A percentile compares a stretch with the other conserved stretches of the same genome.
Conservation (phyloP, 73 alveolate genomes). For the Paramecium primaurelia region DNA sequence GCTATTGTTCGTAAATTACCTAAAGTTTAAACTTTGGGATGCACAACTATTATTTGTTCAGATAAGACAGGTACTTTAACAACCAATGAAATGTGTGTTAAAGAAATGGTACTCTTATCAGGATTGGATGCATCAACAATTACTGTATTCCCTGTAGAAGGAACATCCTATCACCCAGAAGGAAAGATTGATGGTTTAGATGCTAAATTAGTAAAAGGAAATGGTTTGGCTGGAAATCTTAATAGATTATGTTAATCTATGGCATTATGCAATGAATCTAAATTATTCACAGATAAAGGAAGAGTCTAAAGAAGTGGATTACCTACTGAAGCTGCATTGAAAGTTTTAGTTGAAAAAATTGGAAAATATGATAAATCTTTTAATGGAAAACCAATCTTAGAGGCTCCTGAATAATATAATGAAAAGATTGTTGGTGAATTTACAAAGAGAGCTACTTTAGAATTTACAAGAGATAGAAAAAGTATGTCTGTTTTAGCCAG, state of each 20-base stretch:
- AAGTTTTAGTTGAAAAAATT: slow-evolving; percentile 90
- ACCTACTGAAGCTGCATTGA: slow-evolving; percentile 82
- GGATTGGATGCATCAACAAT: slow-evolving; percentile 50
- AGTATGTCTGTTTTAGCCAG: slow-evolving; percentile 92
- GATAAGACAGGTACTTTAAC: slow-evolving; percentile 98
- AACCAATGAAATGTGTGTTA: slow-evolving; percentile 86
- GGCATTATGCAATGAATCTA: slow-evolving; percentile 57
- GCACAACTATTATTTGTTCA: slow-evolving; percentile 96
- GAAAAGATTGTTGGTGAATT: slow-evolving; percentile 2
- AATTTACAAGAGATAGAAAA: slow-evolving; percentile 96
- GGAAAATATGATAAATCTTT: slow-evolving; percentile 68
- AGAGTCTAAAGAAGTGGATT: slow-evolving; percentile 62
- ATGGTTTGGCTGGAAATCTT: background rate
- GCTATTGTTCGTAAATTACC: slow-evolving; percentile 61
- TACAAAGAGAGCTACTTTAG: slow-evolving; percentile 79
- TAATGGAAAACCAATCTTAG: slow-evolving; percentile 35
- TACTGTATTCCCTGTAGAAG: slow-evolving; percentile 67
- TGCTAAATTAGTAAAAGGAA: background rate
- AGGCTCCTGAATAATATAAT: slow-evolving; percentile 56
- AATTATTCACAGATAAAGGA: slow-evolving; percentile 45
- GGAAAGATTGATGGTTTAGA: slow-evolving; percentile 68
- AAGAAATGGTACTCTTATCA: slow-evolving; percentile 62
- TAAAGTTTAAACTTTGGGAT: slow-evolving; percentile 86
- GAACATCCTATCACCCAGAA: slow-evolving; percentile 73
- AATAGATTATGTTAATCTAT: slow-evolving; percentile 21